phyloP scores from a whole-genome alignment of 208 protist genomes.

The Leishmania martiniquensis region DNA sequence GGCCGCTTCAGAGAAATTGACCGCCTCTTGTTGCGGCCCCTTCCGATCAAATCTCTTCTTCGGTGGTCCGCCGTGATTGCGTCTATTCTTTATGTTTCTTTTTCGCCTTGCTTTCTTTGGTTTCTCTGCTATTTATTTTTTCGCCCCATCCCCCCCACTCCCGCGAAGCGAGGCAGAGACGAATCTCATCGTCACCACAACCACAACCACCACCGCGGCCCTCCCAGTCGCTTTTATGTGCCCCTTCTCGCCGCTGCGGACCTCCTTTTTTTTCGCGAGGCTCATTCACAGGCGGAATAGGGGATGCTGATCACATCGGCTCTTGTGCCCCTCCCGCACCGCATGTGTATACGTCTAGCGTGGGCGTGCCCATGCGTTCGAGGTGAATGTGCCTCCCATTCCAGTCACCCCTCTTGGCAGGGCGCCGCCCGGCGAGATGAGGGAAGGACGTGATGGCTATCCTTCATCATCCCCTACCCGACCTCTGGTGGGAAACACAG shows the following conservation, averaged over 20 bases:
- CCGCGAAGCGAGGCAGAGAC: neutral
- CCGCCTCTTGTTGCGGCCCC: neutral
- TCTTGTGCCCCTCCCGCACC: neutral
- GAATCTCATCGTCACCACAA: neutral
- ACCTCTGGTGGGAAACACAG: neutral
- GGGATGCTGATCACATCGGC: constrained; percentile 1
- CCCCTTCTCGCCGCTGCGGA: neutral
- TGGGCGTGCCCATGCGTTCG: no score
- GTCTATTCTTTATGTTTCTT: neutral
- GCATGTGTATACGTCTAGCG: neutral
- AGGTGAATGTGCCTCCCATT: neutral
- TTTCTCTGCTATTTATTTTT: neutral
- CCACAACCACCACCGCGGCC: no score
- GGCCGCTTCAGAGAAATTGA: neutral
- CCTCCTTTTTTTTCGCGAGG: neutral
- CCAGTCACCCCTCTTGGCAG: neutral
- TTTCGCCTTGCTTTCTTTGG: neutral
- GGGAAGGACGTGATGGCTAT: neutral
- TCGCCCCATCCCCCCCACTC: no score
- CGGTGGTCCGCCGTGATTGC: neutral
- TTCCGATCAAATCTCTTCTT: neutral
- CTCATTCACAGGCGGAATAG: neutral
- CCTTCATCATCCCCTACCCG: neutral
- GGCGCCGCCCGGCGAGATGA: neutral
- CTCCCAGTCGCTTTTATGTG: no score